phyloP scores from a whole-genome alignment of 306 rosid genomes.

The Casuarina equisetifolia region DNA sequence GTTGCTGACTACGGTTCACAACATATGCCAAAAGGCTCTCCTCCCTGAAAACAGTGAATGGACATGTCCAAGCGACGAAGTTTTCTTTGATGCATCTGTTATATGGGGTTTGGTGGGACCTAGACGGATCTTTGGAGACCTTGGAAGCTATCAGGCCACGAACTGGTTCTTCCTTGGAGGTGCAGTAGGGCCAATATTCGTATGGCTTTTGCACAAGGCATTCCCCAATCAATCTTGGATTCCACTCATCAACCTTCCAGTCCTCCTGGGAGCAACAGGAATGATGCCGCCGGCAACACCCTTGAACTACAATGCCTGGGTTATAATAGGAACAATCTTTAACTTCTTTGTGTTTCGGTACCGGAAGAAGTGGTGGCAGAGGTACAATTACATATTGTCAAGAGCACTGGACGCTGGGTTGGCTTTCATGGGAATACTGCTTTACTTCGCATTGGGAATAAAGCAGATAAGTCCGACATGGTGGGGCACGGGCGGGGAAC shows the following conservation, averaged over 20 bases:
- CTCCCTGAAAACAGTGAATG: constrained; percentile 65
- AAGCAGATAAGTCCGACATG: constrained; percentile 46
- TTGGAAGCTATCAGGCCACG: constrained; percentile 61
- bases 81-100: constrained; percentile 79
- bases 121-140: constrained; percentile 50
- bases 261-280: constrained; percentile 73
- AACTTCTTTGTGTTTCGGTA: constrained; percentile 75
- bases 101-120: constrained; percentile 94
- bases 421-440: constrained; percentile 74
- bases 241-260: constrained; percentile 76
- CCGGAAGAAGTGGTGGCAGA: constrained; percentile 83
- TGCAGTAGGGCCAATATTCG: constrained; percentile 63
- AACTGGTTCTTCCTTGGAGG: constrained; percentile 93
- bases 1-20: constrained; percentile 51
- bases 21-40: constrained; percentile 57
- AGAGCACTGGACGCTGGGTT: constrained; percentile 83
- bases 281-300: constrained; percentile 78
- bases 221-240: constrained; percentile 77
- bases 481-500: constrained; percentile 81
- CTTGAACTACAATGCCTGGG: constrained; percentile 80
- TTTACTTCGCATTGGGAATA: constrained; percentile 57
- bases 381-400: constrained; percentile 77
- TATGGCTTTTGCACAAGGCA: constrained; percentile 66
- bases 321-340: constrained; percentile 64
- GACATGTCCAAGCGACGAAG: constrained; percentile 74